A percentile compares a stretch with the other conserved stretches of the same genome.
These are phyloP conservation scores for Cyberlindnera misumaiensis DNA, from an alignment of 805 yeast genomes.

Conservation along the genomic window DNA sequence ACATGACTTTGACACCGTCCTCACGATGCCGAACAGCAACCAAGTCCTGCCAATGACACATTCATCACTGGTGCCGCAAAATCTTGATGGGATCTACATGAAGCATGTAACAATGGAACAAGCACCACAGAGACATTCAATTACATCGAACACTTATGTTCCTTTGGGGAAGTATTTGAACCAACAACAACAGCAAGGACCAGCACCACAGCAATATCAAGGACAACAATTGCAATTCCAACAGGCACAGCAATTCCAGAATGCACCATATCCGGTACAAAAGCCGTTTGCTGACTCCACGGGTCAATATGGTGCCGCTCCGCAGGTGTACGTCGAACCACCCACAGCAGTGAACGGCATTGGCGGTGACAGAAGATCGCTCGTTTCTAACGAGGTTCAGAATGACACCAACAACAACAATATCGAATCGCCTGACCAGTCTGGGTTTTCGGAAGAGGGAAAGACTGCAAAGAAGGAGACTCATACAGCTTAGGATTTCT, in stretches of 20 bases:
- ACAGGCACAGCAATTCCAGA: slow-evolving; percentile 11
- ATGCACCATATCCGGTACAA: slow-evolving; percentile 10
- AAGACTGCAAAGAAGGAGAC: slow-evolving; percentile 2
- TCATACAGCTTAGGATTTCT: too few relatives aligned
- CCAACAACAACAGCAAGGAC: slow-evolving; percentile 3
- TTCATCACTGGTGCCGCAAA: slow-evolving; percentile 15
- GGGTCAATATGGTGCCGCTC: too few relatives aligned
- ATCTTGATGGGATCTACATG: slow-evolving; percentile 16
- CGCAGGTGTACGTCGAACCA: not conserved
- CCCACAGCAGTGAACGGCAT: too few relatives aligned
- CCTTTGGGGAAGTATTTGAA: not conserved
- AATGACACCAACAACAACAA: too few relatives aligned
- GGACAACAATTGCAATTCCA: slow-evolving; percentile 7
- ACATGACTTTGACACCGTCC: slow-evolving; percentile 22
- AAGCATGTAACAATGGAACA: slow-evolving; percentile 12
- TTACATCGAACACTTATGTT: slow-evolving; percentile 3
- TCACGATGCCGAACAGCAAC: slow-evolving; percentile 19
- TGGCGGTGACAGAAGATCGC: too few relatives aligned
- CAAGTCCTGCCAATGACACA: slow-evolving; percentile 18
- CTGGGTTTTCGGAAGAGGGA: too few relatives aligned
- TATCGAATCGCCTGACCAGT: too few relatives aligned
- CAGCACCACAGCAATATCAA: slow-evolving; percentile 3
- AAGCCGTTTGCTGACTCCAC: slow-evolving; percentile 2
- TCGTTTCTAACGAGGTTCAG: too few relatives aligned
- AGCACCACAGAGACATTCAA: slow-evolving; percentile 13